These are phyloP conservation scores for Dendrocalamus latiflorus DNA, from an alignment of 202 grass and related monocot species.

Conservation along the genomic window DNA sequence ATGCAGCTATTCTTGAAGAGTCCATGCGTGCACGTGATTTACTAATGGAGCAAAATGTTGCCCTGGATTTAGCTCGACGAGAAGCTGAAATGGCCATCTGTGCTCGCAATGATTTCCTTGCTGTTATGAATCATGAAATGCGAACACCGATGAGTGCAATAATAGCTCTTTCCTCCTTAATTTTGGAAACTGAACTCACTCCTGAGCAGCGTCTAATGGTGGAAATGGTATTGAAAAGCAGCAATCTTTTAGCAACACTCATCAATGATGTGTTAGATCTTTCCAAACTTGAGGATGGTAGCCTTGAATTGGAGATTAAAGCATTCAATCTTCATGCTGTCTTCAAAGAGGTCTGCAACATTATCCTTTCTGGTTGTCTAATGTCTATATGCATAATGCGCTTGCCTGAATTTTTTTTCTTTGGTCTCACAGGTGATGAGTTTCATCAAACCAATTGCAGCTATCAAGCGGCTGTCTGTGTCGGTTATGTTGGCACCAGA, in stretches of 20 bases:
- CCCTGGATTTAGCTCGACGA: constrained; percentile 74
- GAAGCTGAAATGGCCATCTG: constrained; percentile 98
- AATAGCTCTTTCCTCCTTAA: constrained; percentile 81
- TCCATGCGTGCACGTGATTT: constrained; percentile 88
- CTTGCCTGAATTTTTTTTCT: constrained; percentile 12
- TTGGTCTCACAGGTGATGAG: constrained; percentile 55
- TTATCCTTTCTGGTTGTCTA: not conserved
- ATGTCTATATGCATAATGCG: not conserved
- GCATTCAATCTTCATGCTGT: constrained; percentile 95
- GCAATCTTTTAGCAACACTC: constrained; percentile 88
- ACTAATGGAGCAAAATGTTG: constrained; percentile 95
- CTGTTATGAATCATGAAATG: constrained; percentile 99
- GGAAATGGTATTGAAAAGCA: constrained; percentile 86
- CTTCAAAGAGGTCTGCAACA: constrained; percentile 73
- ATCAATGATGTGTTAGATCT: constrained; percentile 98
- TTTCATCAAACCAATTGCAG: constrained; percentile 95
- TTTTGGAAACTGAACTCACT: constrained; percentile 90
- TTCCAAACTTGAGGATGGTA: constrained; percentile 92
- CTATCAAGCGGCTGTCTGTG: constrained; percentile 79
- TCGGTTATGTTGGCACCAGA: constrained; percentile 71
- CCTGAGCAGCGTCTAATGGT: constrained; percentile 91
- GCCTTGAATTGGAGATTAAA: constrained; percentile 78
- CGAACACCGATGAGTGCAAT: constrained; percentile 94
- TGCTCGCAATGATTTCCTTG: constrained; percentile 91
- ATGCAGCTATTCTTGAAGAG: constrained; percentile 92